Evolutionary conservation across 352 stramenopile species (phyloP).

Genomic region (Pythium biforme): DNA sequence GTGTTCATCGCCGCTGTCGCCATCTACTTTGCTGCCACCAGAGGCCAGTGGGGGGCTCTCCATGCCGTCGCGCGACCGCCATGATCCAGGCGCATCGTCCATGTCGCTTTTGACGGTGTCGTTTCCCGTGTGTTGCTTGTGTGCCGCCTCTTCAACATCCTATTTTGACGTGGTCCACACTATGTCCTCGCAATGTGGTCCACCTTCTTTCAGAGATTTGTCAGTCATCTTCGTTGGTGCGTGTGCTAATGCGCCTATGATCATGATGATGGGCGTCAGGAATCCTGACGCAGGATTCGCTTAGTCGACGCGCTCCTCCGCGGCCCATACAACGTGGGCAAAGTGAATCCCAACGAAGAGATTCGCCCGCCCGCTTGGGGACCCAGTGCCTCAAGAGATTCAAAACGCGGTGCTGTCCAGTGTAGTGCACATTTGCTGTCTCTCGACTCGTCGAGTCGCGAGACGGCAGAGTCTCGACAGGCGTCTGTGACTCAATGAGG

Average conservation of each 20-base stretch:
- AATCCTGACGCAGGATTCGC: slow-evolving; percentile 1
- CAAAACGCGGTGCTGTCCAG: neutral
- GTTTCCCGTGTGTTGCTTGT: neutral
- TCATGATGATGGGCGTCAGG: neutral
- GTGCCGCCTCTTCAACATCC: neutral
- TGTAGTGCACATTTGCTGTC: neutral
- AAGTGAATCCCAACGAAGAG: neutral
- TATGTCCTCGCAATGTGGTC: neutral
- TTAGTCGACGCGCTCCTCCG: neutral
- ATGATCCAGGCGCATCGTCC: too few relatives aligned
- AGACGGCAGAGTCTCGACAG: too few relatives aligned
- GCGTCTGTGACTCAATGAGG: too few relatives aligned
- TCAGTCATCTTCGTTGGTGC: neutral
- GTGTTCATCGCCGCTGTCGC: too few relatives aligned
- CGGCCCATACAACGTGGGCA: neutral
- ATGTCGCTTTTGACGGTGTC: neutral
- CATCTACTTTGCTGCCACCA: neutral
- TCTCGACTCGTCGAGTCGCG: too few relatives aligned
- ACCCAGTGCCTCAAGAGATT: neutral
- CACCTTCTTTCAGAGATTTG: neutral
- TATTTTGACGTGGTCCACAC: neutral
- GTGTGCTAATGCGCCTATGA: slow-evolving; percentile 6
- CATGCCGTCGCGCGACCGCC: too few relatives aligned
- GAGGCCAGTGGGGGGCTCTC: neutral
- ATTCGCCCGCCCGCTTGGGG: neutral